A percentile compares a stretch with the other conserved stretches of the same genome.
These are phyloP conservation scores for Backusella parvicylindrica DNA, from an alignment of 192 early-diverging fungal species.

Conservation along the genomic window DNA sequence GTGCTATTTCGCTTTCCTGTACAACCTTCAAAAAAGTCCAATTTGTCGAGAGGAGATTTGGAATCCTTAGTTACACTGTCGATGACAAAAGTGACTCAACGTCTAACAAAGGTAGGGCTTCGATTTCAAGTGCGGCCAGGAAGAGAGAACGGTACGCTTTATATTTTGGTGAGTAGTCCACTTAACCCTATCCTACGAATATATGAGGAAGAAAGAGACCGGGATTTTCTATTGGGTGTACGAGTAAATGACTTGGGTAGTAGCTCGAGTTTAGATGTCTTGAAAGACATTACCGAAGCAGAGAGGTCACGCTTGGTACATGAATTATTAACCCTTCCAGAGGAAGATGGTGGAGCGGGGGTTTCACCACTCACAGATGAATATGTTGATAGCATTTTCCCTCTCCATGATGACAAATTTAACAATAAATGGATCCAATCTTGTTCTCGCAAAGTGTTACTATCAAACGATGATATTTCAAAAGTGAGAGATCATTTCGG, in stretches of 20 bases:
- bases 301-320: slow-evolving; percentile 62
- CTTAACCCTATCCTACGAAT: slow-evolving; percentile 16
- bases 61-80: slow-evolving; percentile 39
- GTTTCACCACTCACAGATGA: slow-evolving; percentile 47
- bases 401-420: slow-evolving; percentile 76
- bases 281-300: slow-evolving; percentile 34
- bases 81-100: slow-evolving; percentile 49
- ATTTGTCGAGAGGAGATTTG: slow-evolving; percentile 13
- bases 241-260: slow-evolving; percentile 30
- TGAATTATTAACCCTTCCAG: slow-evolving; percentile 56
- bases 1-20: slow-evolving; percentile 5
- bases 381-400: slow-evolving; percentile 65
- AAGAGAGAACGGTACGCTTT: slow-evolving; percentile 42
- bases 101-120: slow-evolving; percentile 59
- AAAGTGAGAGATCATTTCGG: slow-evolving; percentile 80
- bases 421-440: slow-evolving; percentile 79
- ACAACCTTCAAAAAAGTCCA: background rate
- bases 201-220: slow-evolving; percentile 23
- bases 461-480: slow-evolving; percentile 67
- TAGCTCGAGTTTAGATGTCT: slow-evolving; percentile 11
- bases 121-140: slow-evolving; percentile 59
- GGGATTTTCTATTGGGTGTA: slow-evolving; percentile 72
- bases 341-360: slow-evolving; percentile 58
- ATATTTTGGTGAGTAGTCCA: slow-evolving; percentile 67
- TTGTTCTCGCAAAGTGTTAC: slow-evolving; percentile 79